phyloP scores from a whole-genome alignment of 495 filamentous ascomycete species.

The Annulohypoxylon stygium region DNA sequence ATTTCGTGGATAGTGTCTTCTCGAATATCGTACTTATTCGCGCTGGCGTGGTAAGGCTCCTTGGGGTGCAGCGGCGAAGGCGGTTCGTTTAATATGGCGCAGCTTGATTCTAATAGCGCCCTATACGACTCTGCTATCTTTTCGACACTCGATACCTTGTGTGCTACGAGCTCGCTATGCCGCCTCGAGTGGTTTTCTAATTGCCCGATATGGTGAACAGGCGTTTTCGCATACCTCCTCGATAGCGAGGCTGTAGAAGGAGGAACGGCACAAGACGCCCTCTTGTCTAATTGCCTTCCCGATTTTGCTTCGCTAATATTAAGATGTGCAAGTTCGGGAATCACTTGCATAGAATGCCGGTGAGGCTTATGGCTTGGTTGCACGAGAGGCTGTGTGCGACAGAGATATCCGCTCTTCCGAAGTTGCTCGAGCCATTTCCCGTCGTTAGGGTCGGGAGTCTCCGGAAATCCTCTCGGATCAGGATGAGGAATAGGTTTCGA shows the following conservation, averaged over 20 bases:
- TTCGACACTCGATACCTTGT: conserved; percentile 55
- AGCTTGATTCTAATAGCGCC: conserved; percentile 56
- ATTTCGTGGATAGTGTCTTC: conserved; percentile 33
- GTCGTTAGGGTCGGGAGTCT: conserved; percentile 47
- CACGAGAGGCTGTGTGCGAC: conserved; percentile 26
- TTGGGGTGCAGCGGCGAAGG: conserved; percentile 37
- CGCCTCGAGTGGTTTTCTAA: conserved; percentile 50
- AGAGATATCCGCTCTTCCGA: conserved; percentile 52
- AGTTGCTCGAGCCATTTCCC: conserved; percentile 55
- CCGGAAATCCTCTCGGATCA: conserved; percentile 32
- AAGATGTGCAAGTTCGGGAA: conserved; percentile 59
- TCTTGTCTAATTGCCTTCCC: conserved; percentile 39
- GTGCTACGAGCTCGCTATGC: conserved; percentile 42
- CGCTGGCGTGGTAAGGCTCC: conserved; percentile 1
- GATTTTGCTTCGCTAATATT: conserved; percentile 42
- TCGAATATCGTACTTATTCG: conserved; percentile 15
- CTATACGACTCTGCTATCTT: conserved; percentile 62
- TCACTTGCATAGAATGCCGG: conserved; percentile 46
- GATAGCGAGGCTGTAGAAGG: conserved; percentile 44
- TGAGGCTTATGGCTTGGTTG: conserved; percentile 33
- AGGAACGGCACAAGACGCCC: conserved; percentile 30
- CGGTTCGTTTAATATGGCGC: conserved; percentile 40
- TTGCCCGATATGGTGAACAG: conserved; percentile 58
- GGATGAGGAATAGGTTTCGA: conserved; percentile 7
- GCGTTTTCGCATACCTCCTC: conserved; percentile 60